Base-by-base conservation (phyloP, 495 filamentous ascomycete species). In the Apiosordaria backusii region DNA sequence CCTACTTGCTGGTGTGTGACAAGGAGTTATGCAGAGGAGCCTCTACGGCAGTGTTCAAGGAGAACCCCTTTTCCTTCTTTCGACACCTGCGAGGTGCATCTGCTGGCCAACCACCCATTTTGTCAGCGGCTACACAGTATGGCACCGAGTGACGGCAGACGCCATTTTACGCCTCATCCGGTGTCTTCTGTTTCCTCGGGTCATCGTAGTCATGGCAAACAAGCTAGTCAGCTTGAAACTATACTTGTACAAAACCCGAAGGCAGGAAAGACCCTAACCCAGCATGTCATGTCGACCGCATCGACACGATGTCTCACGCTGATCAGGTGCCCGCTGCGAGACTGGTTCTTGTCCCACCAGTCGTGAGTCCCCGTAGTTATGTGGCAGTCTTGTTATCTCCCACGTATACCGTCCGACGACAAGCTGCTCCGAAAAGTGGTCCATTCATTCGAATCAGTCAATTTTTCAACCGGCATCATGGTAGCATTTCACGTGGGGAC, bases 321-420 rank as follows among this genome's bases (percentile, higher is more conserved):
- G 54, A 62, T 68, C 62, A 62, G 63, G 25, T 65, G 63, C 57
- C 64, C 60, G 16, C 50, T 54, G 50, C 50, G 18, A 18, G 21
- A 54, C 18, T 15, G 50, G 16, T 22, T 54, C 50, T n/a, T 54
- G 50, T 22, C 50, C 50, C 18, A 15, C 50, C 50, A 54, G 16
- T 16, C 50, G 50, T 4, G 50, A 35, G 19, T 58, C 29, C 22
- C 19, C 60, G 35, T 55, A 45, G 9, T 45, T 45, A 72, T 72
- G 67, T 65, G 65, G 67, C 70, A 67, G 35, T 65, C 58, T 50
- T 7, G 54, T 61, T 27, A 60, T 23, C 53, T 62, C 63, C 70
- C 67, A 72, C 67, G 70, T 68, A 72, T 69, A 52, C 65, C 16
- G 61, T 54, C 16, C 22, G n/a, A 15, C 23, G 26, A 5, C 24